A percentile compares a stretch with the other conserved stretches of the same genome.
phyloP scores from a whole-genome alignment of 2,329 filamentous ascomycete genomes.

The Colletotrichum sp. region DNA sequence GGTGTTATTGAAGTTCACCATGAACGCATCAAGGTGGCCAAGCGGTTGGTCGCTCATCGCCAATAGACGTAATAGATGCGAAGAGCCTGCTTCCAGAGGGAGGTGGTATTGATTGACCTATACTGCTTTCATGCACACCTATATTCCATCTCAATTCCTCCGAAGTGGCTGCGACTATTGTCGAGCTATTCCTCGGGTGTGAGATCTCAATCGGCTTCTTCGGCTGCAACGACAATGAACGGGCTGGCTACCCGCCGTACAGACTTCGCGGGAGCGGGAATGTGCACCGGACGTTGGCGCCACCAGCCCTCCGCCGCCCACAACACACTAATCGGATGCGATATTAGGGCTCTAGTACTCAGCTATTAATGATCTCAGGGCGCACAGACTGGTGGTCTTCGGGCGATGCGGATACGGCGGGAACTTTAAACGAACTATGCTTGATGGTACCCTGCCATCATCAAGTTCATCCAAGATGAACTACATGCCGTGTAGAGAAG shows the following conservation, averaged over 20 bases:
- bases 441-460: neutral
- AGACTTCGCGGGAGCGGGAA: neutral
- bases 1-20: neutral
- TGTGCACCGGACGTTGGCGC: neutral
- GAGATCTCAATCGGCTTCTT: neutral
- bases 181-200: neutral
- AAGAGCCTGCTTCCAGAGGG: neutral
- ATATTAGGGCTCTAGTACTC: neutral
- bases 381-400: neutral
- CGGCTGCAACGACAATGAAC: neutral
- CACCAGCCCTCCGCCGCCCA: neutral
- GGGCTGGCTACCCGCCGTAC: neutral
- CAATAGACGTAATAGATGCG: neutral
- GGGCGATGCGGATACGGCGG: neutral
- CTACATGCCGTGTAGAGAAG: neutral
- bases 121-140: neutral
- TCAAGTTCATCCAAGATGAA: neutral
- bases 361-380: neutral
- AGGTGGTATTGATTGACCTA: neutral
- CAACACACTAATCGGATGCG: neutral
- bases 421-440: conserved; percentile 4
- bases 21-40: neutral
- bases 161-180: neutral
- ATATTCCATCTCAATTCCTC: neutral
- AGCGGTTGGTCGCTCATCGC: neutral